Conservation (phyloP, 129 eudicot species). For the Lactuca sativa region DNA sequence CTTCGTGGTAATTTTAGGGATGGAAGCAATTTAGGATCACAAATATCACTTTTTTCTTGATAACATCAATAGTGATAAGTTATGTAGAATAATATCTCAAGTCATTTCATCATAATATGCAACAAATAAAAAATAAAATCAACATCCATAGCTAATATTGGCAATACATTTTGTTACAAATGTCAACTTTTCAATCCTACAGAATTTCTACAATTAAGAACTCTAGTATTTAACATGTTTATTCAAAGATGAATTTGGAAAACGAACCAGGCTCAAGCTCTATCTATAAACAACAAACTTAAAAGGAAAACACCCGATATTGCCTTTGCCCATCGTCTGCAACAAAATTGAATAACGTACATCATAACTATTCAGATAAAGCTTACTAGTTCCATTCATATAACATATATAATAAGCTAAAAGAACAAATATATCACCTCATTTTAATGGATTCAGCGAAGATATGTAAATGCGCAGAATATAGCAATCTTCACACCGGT, state of each 20-base stretch:
- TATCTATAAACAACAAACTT: not conserved
- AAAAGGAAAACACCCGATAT: not conserved
- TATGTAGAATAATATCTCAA: too few relatives aligned
- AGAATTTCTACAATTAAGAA: too few relatives aligned
- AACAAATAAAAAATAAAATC: too few relatives aligned
- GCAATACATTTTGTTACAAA: too few relatives aligned
- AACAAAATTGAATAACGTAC: not conserved
- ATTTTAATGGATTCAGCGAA: not conserved
- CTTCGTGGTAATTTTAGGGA: too few relatives aligned
- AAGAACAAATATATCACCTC: constrained; percentile 16
- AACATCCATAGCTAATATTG: too few relatives aligned
- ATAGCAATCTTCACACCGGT: not conserved
- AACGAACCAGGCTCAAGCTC: not conserved
- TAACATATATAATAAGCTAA: constrained; percentile 3
- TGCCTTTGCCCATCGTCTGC: constrained; percentile 6
- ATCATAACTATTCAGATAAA: not conserved
- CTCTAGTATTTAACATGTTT: too few relatives aligned
- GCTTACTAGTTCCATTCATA: constrained; percentile 3
- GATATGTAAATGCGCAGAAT: not conserved
- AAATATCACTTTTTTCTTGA: too few relatives aligned
- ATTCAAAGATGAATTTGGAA: not conserved
- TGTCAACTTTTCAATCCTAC: too few relatives aligned
- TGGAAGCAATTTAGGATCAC: too few relatives aligned
- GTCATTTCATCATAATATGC: too few relatives aligned
- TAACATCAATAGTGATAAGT: too few relatives aligned